Evolutionary conservation across 768 basidiomycete species (phyloP).

Genomic region (Lanmaoa pseudosensibilis): DNA sequence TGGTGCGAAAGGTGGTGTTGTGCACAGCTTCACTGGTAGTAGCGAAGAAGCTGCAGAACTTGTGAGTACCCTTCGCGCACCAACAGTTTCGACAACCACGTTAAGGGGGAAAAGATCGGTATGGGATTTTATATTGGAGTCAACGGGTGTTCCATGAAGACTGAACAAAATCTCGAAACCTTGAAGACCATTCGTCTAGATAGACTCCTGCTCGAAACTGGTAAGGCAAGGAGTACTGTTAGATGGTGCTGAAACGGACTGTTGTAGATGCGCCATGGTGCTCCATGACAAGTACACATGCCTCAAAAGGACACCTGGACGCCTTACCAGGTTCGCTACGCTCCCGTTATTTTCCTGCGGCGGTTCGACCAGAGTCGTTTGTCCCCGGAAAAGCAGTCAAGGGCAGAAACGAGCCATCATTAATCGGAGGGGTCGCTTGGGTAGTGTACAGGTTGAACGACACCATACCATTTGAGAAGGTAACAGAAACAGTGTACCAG

Average conservation of each 20-base stretch:
- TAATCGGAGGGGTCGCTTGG: slow-evolving; percentile 72
- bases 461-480: slow-evolving; percentile 49
- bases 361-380: slow-evolving; percentile 59
- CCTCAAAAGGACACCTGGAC: slow-evolving; percentile 51
- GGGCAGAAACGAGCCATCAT: slow-evolving; percentile 72
- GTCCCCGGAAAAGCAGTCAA: slow-evolving; percentile 62
- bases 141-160: slow-evolving; percentile 80
- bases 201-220: slow-evolving; percentile 72
- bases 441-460: slow-evolving; percentile 53
- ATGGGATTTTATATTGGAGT: slow-evolving; percentile 66
- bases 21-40: slow-evolving; percentile 80
- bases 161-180: slow-evolving; percentile 57
- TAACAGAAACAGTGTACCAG: slow-evolving; percentile 57
- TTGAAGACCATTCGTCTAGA: slow-evolving; percentile 57
- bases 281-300: slow-evolving; percentile 64
- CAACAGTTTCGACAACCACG: not conserved
- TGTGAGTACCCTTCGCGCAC: slow-evolving; percentile 41
- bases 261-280: slow-evolving; percentile 70
- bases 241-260: not conserved
- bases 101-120: slow-evolving; percentile 45
- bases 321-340: slow-evolving; percentile 48
- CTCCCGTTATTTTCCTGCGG: slow-evolving; percentile 49
- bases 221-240: slow-evolving; percentile 34
- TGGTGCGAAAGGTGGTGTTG: slow-evolving; percentile 71
- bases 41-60: slow-evolving; percentile 61